Base-by-base conservation (phyloP, 371 early-diverging fungal genomes). In the Rhizopus delemar region DNA sequence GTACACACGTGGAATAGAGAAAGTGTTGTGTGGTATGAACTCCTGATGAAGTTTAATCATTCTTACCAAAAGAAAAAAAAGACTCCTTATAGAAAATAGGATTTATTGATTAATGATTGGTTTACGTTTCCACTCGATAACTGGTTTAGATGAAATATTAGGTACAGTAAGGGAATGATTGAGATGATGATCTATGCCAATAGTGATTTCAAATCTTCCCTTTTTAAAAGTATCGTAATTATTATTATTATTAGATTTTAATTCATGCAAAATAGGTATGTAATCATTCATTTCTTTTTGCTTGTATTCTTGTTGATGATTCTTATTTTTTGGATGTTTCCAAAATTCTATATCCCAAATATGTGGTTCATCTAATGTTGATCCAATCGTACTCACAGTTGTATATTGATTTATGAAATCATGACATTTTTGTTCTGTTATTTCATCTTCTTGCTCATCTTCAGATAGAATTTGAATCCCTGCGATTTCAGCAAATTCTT, bases 401-500 rank as follows among this genome's bases (percentile, higher is more conserved):
- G 48, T 46, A 48, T 53, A 45, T n/a, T 41, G 15, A 28, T 16
- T 39, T 53, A 53, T n/a, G 39, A 33, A 35, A 32, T 45, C 51
- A 15, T 45, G 54, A 32, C 51, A 57, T 11, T 56, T 59, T 34
- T 56, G 55, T 34, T 8, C 53, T n/a, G 5, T 41, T 43, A 33
- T 16, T 15, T 33, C 12, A 51, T 51, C 41, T 29, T 57, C 38
- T 11, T 73, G 63, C n/a, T 70, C 66, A 12, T 69, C 63, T 41
- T 78, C 78, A 39, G 74, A 63, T 34, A 73, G 43, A 51, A 78
- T 78, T 15, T 64, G 62, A 55, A 78, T 78, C n/a, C 78, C 78
- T 13, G 71, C 71, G 12, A 75, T 66, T 46, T 75, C 78, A 48
- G 78, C 78, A 63, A 78, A 78, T 60, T 78, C 75, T 56, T 75